These are phyloP conservation scores for Xylariomycetidae sp. DNA, from an alignment of 2,329 filamentous ascomycete genomes.

Conservation along the genomic window DNA sequence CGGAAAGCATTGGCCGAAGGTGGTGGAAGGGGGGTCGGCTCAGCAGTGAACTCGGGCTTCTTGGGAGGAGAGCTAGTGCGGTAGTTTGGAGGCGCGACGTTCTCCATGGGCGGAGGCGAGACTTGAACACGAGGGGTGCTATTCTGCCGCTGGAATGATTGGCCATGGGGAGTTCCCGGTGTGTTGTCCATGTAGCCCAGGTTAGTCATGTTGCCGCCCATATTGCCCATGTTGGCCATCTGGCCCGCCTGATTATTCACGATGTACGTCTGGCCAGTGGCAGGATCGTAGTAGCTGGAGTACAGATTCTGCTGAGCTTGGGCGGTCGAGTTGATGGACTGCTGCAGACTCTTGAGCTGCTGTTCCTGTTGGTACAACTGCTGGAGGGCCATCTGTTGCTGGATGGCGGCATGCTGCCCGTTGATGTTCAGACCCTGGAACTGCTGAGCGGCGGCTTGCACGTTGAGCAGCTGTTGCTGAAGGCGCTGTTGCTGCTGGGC, in stretches of 20 bases:
- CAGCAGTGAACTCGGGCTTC: slow-evolving; percentile 64
- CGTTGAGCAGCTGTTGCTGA: slow-evolving; percentile 83
- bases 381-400: slow-evolving; percentile 49
- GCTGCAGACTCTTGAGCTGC: slow-evolving; percentile 62
- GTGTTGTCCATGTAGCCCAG: slow-evolving; percentile 40
- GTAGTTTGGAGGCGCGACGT: slow-evolving; percentile 40
- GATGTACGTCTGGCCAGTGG: slow-evolving; percentile 79
- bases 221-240: no score
- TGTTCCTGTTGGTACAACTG: slow-evolving; percentile 52
- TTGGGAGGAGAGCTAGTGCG: slow-evolving; percentile 65
- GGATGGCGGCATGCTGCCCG: slow-evolving; percentile 43
- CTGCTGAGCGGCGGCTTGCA: slow-evolving; percentile 79
- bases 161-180: slow-evolving; percentile 29
- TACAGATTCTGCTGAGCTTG: slow-evolving; percentile 71
- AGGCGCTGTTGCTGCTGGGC: slow-evolving; percentile 92
- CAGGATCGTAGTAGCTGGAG: slow-evolving; percentile 78
- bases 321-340: slow-evolving; percentile 52
- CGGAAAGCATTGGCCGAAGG: slow-evolving; percentile 90
- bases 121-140: slow-evolving; percentile 72
- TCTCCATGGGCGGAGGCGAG: slow-evolving; percentile 68
- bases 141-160: slow-evolving; percentile 41
- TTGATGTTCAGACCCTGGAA: slow-evolving; percentile 73
- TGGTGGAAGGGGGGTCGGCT: slow-evolving; percentile 69
- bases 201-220: no score
- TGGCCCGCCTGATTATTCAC: slow-evolving; percentile 60